Evolutionary conservation across 176 grass and related monocot species (phyloP), one percentile per base, ranked within the genome.

Genomic region (Tuctoria greenei): DNA sequence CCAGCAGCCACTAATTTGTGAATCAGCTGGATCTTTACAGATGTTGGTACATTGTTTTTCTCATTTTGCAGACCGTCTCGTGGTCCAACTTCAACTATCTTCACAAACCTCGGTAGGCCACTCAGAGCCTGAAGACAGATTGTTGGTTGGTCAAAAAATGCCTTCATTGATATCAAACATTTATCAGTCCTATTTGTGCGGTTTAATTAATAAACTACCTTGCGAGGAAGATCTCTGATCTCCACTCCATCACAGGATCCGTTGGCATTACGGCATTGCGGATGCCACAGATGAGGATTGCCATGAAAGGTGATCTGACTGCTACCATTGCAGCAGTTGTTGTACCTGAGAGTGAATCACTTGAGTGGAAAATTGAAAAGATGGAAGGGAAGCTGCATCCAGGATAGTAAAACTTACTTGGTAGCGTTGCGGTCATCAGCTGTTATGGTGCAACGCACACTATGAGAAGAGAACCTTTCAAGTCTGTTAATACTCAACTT

Each of bases 61-160:
- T 98, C 91, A 76, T 98, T 98, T 77, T 98, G 95, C 44, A 98
- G 77, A 46, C 95, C 95, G 10, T 98, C n/a, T n/a, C n/a, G n/a
- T n/a, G n/a, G n/a, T n/a, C n/a, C n/a, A n/a, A n/a, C n/a, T n/a
- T n/a, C n/a, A 38, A 98, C 86, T 71, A 98, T 71, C 84, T 92
- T 98, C 27, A 98, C 95, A 82, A 90, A 92, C 8, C 64, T 77
- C 14, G 95, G 95, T 41, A 89, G 81, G 58, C 73, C 87, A 72
- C 72, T 74, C 50, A 92, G 75, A 57, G 90, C 82, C 95, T 98
- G 86, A 43, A 80, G 74, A 82, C 25, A 26, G 37, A n/a, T 47
- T 59, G 26, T 72, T 27, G 10, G 71, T 60, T n/a, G n/a, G n/a
- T n/a, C n/a, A n/a, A n/a, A n/a, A n/a, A n/a, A n/a, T n/a, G n/a